phyloP scores from a whole-genome alignment of 345 rosid genomes.

The Corymbia maculata region DNA sequence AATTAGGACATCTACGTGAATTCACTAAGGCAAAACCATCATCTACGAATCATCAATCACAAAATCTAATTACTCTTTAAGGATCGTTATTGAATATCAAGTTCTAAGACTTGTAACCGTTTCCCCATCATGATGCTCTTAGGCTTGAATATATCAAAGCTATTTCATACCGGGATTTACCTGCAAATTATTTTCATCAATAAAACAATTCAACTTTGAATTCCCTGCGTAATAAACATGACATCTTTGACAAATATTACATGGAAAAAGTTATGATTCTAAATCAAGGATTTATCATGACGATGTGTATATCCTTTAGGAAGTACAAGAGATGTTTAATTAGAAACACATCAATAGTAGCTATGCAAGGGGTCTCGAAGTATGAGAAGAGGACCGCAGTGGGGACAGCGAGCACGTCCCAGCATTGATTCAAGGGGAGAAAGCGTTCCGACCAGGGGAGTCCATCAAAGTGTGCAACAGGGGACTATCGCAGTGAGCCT shows the following conservation, averaged over 20 bases:
- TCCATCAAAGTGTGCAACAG: neutral
- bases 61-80: neutral
- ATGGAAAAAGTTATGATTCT: neutral
- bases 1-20: neutral
- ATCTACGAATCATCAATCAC: neutral
- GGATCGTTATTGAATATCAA: no score
- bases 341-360: neutral
- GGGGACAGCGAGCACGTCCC: no score
- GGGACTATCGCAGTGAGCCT: neutral
- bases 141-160: neutral
- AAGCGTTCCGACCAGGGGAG: neutral
- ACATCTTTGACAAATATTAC: neutral
- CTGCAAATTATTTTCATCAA: neutral
- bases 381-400: no score
- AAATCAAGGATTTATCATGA: neutral
- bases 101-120: neutral
- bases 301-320: neutral
- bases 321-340: no score
- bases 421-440: neutral
- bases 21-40: neutral
- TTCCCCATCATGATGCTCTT: neutral
- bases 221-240: neutral
- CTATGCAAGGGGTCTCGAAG: neutral
- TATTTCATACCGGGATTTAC: no score
- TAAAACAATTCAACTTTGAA: neutral